Conservation (phyloP, 2,329 filamentous ascomycete genomes). For the Orbilia quercus region DNA sequence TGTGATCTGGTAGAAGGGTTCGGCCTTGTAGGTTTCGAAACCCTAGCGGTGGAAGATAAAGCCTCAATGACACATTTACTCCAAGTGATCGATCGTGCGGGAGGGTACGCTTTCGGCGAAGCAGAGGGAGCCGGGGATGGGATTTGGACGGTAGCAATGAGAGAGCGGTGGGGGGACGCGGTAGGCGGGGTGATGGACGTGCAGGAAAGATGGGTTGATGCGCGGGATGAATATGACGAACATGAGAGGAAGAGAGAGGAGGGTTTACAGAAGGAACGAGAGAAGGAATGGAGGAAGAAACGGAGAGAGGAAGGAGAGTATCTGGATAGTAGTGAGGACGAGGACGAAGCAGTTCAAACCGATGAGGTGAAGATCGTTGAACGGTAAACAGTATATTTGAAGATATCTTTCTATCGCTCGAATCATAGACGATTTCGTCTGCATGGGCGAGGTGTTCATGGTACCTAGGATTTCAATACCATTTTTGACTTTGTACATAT, state of each 20-base stretch:
- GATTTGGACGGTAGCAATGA: slow-evolving; percentile 96
- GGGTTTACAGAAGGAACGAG: slow-evolving; percentile 60
- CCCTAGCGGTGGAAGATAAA: slow-evolving; percentile 94
- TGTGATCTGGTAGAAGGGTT: slow-evolving; percentile 89
- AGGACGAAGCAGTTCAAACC: slow-evolving; percentile 5
- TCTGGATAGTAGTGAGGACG: slow-evolving; percentile 48
- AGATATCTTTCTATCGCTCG: background rate
- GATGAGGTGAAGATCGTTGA: slow-evolving; percentile 28
- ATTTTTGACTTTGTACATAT: background rate
- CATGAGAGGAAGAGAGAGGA: slow-evolving; percentile 71
- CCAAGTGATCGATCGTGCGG: slow-evolving; percentile 87
- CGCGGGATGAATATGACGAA: slow-evolving; percentile 86
- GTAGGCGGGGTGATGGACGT: slow-evolving; percentile 87
- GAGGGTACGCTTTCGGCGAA: slow-evolving; percentile 90
- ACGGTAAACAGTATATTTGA: slow-evolving; percentile 11
- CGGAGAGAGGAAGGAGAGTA: slow-evolving; percentile 46
- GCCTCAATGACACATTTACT: slow-evolving; percentile 94
- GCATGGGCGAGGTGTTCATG: slow-evolving; percentile 24
- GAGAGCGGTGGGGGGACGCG: slow-evolving; percentile 73
- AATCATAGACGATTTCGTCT: background rate
- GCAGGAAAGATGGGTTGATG: slow-evolving; percentile 94
- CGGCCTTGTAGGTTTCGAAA: slow-evolving; percentile 89
- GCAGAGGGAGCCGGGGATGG: slow-evolving; percentile 93
- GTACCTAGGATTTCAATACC: background rate
- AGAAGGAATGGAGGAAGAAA: slow-evolving; percentile 54